These are phyloP conservation scores for Talaromyces sp. DNA, from an alignment of 2,329 filamentous ascomycete genomes.

Conservation along the genomic window DNA sequence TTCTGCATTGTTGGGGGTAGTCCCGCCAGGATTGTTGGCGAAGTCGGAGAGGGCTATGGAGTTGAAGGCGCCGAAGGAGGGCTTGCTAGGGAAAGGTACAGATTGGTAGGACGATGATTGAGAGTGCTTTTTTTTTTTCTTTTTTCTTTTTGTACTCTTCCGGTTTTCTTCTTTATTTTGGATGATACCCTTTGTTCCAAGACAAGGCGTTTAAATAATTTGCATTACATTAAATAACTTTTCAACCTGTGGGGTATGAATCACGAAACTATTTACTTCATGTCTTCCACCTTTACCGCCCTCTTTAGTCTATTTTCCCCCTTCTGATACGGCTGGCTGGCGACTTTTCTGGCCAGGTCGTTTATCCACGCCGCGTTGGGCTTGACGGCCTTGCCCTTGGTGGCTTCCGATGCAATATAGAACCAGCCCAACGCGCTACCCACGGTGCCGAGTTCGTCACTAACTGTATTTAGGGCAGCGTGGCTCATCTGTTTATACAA, in stretches of 20 bases:
- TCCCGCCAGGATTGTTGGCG: constrained; percentile 74
- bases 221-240: neutral
- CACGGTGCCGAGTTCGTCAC: constrained; percentile 76
- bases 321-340: constrained; percentile 54
- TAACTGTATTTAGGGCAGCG: constrained; percentile 63
- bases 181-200: constrained; percentile 4
- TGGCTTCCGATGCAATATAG: constrained; percentile 67
- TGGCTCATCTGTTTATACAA: constrained; percentile 64
- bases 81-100: constrained; percentile 36
- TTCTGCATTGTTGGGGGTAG: constrained; percentile 85
- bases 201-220: neutral
- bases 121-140: neutral
- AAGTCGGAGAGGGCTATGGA: constrained; percentile 55
- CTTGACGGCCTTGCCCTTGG: constrained; percentile 53
- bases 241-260: neutral
- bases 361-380: constrained; percentile 67
- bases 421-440: constrained; percentile 74
- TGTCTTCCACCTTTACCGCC: constrained; percentile 23
- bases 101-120: constrained; percentile 30
- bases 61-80: constrained; percentile 42
- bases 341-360: constrained; percentile 66
- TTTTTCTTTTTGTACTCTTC: neutral
- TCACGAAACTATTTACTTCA: constrained; percentile 9
- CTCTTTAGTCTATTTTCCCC: constrained; percentile 56
- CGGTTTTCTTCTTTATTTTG: neutral